Evolutionary conservation across 2,329 filamentous ascomycete genomes (phyloP), one percentile per base, ranked within the genome.

Genomic region (Sporothrix schenckii): DNA sequence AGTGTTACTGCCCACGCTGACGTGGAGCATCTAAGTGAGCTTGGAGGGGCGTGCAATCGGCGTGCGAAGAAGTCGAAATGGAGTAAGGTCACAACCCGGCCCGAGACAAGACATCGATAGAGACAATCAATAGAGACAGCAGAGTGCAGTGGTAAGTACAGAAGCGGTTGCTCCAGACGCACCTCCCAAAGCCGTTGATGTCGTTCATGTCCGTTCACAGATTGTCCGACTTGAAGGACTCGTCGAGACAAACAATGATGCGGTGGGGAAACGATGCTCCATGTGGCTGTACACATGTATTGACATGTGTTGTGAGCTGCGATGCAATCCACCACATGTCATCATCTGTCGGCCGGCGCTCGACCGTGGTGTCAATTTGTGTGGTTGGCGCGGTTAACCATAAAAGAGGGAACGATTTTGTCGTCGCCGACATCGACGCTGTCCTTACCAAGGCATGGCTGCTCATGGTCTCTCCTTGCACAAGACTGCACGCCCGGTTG

Each of bases 201-300:
- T 34, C 53, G 30, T 58, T 63, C 39, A 44, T 67, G 44, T 50
- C 44, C 50, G 63, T 30, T 24, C 30, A 16, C 19, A 50, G 21
- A 66, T 53, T n/a, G 27, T 41, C 63, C 63, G 63, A 66, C 53
- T 53, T 53, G 30, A 66, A 53, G 63, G 41, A 21, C 24, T 53
- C 24, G 63, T 63, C 13, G n/a, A 63, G 58, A 47, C 41, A 39
- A 27, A 39, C 58, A 39, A 24, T 4, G 34, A 61, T 24, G 11
- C 10, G 39, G n/a, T 16, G 58, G 24, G n/a, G 58, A 44, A 39
- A 61, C 11, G 34, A 44, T 41, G 19, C 9, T n/a, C 13, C 14
- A n/a, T 34, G 53, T 2, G 11, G 24, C 14, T 56, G 53, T 19
- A 16, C 27, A 3, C 24, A n/a, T 14, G 34, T 61, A 14, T 5